phyloP scores from a whole-genome alignment of 1,284 basidiomycete species.

The Retiboletus fuscus region DNA sequence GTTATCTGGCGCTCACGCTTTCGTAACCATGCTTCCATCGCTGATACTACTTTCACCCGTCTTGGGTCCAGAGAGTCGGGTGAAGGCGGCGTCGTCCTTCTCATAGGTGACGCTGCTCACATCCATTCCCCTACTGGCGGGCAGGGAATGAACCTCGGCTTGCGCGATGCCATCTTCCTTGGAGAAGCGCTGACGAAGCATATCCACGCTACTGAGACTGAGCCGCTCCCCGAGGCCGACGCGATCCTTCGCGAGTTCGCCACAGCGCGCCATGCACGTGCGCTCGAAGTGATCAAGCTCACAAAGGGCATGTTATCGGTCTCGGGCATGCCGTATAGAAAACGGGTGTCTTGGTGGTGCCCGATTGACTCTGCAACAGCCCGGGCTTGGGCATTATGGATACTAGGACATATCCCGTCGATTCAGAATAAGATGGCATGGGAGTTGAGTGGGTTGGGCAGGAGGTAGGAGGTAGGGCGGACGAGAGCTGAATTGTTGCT shows the following conservation, averaged over 20 bases:
- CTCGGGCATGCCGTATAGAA: conserved; percentile 29
- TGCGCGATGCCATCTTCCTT: conserved; percentile 45
- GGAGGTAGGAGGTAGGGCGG: conserved; percentile 19
- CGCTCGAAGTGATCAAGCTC: no score
- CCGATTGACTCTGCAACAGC: conserved; percentile 34
- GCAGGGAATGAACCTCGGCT: no score
- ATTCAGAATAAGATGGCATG: conserved; percentile 35
- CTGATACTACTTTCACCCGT: conserved; percentile 31
- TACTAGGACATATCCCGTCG: conserved; percentile 24
- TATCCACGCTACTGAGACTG: conserved; percentile 26
- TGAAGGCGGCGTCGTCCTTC: conserved; percentile 42
- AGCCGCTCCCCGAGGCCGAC: background rate
- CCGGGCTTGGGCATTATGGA: conserved; percentile 36
- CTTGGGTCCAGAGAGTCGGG: conserved; percentile 23
- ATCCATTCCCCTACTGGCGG: no score
- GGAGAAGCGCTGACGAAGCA: conserved; percentile 41
- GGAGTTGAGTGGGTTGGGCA: conserved; percentile 1
- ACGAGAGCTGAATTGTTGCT: no score
- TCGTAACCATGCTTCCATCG: conserved; percentile 51
- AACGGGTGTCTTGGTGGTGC: conserved; percentile 34
- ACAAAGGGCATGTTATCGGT: conserved; percentile 15
- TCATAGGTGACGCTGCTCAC: conserved; percentile 26
- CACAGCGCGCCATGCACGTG: no score
- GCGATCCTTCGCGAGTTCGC: no score
- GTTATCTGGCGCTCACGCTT: conserved; percentile 54